A percentile compares a stretch with the other conserved stretches of the same genome.
phyloP scores from a whole-genome alignment of 2,329 filamentous ascomycete genomes.

The Fusarium nisikadoi region DNA sequence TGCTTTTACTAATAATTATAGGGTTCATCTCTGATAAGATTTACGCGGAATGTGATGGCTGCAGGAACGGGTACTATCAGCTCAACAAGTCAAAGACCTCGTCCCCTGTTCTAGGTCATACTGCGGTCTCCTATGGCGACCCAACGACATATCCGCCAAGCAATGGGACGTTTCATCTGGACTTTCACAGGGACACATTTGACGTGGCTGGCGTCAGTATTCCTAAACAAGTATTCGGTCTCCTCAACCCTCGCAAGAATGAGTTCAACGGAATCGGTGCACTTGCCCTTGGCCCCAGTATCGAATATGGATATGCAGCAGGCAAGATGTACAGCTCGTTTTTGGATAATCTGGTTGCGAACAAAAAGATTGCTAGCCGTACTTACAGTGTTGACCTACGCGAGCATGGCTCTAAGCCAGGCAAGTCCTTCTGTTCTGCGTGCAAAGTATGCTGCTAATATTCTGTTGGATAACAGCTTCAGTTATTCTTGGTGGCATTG shows the following conservation, averaged over 20 bases:
- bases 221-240: background rate
- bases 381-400: background rate
- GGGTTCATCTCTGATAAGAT: background rate
- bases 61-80: background rate
- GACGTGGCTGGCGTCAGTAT: background rate
- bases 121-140: fast-evolving
- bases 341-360: background rate
- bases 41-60: background rate
- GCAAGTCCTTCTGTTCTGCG: background rate
- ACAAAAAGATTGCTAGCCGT: background rate
- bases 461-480: background rate
- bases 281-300: background rate
- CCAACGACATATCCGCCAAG: background rate
- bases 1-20: fast-evolving
- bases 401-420: background rate
- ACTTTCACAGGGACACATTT: fast-evolving
- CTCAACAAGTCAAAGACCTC: background rate
- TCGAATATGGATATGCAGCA: fast-evolving
- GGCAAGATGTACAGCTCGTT: background rate
- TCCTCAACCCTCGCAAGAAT: background rate
- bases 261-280: background rate
- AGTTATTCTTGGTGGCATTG: background rate
- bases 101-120: fast-evolving
- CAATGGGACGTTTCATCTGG: fast-evolving
- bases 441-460: fast-evolving